Base-by-base conservation (phyloP, 2,329 filamentous ascomycete species). In the Fusarium hainanense region DNA sequence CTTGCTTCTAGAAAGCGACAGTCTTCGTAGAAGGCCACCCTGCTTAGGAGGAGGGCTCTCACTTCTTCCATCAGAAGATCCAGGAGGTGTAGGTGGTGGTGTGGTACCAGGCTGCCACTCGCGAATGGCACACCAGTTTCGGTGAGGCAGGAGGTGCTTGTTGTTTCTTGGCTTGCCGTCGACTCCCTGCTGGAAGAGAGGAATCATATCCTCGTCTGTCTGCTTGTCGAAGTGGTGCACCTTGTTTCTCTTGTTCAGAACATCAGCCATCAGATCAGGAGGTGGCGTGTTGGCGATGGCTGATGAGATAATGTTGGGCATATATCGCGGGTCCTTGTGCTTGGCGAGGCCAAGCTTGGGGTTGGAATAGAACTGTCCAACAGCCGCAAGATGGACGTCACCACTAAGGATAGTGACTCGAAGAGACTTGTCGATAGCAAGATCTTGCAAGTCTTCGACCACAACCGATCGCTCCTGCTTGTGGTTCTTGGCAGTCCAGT, bases 401-500 rank as follows among this genome's bases (percentile, higher is more conserved):
- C 97, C 96, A 75, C 94, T 93, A 54, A 99, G 86, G 65, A 99
- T 93, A 0, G 95, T 98, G 54, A 99, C 85, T 44, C 96, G 91
- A 52, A 98, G 88, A 16, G 93, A 97, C 78, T 97, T 97, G 78
- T 96, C 93, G 23, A 93, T 93, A 11, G 97, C 94, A 63, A 99
- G 85, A 75, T 97, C 93, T 79, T 99, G 97, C 27, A 99, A 83
- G 74, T 98, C 94, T 77, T 96, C 92, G 42, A 99, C 89, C 67
- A 98, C 85, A 79, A 93, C 91, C 67, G 90, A 93, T 52, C 96
- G 89, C 80, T 99, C 96, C 27, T 89, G 86, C 78, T 98, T 99
- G 82, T 98, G 94, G 76, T 94, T 93, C 77, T 93, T 97, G 40
- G 95, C 93, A 1, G 95, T 98, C 96, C 96, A 99, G 77, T 99